Percentiles rank a stretch among this genome's conserved stretches.
Evolutionary conservation across 2,329 filamentous ascomycete species (phyloP).

Genomic region (Xenosphaeropsis pyriputrescens): DNA sequence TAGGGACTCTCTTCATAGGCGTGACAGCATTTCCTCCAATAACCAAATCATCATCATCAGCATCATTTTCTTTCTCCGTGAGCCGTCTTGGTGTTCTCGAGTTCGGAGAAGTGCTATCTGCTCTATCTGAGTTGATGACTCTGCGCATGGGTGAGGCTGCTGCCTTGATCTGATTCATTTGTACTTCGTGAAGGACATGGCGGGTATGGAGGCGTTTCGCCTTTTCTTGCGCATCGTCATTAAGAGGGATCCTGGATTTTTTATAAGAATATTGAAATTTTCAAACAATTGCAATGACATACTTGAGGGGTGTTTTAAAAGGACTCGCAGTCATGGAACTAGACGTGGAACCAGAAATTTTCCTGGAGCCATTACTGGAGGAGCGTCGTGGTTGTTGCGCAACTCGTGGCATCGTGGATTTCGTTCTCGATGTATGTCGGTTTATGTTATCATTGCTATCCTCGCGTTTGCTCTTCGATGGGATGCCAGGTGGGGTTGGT

Average conservation of each 20-base stretch:
- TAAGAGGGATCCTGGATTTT: constrained; percentile 65
- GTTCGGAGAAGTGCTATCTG: constrained; percentile 41
- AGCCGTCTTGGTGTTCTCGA: constrained; percentile 34
- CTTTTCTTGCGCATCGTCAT: constrained; percentile 90
- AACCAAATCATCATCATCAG: constrained; percentile 39
- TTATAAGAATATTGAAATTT: constrained; percentile 2
- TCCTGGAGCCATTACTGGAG: constrained; percentile 20
- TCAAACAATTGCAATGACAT: constrained; percentile 2
- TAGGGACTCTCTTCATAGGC: constrained; percentile 89
- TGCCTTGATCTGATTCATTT: constrained; percentile 83
- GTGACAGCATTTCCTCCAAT: constrained; percentile 69
- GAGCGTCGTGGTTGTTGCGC: constrained; percentile 24
- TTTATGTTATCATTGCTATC: no score
- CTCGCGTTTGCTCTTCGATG: no score
- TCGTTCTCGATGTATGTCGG: no score
- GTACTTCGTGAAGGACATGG: constrained; percentile 75
- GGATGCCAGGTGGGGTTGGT: no score
- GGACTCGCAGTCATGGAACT: constrained; percentile 13
- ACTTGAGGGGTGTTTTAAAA: constrained; percentile 21
- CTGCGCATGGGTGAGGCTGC: constrained; percentile 62
- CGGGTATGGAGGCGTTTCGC: constrained; percentile 75
- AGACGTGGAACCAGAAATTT: constrained; percentile 26
- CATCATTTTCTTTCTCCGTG: constrained; percentile 24
- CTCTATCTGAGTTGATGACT: constrained; percentile 39
- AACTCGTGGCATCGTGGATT: constrained; percentile 35